A percentile compares a stretch with the other conserved stretches of the same genome.
These are phyloP conservation scores for Chenopodium berlandieri DNA, from an alignment of 148 eudicot genomes.

Conservation along the genomic window DNA sequence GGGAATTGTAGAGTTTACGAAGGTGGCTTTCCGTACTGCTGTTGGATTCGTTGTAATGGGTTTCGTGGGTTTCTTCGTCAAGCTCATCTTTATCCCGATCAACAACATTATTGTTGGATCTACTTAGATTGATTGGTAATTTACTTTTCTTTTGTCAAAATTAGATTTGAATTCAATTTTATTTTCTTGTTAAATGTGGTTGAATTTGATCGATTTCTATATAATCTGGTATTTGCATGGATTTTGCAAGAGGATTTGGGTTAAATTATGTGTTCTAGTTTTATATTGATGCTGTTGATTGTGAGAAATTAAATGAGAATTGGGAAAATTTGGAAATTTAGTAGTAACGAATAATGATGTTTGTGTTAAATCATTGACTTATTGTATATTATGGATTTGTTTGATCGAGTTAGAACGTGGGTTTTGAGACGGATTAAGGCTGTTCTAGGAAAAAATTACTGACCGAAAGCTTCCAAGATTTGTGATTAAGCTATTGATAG, in stretches of 20 bases:
- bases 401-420: not conserved
- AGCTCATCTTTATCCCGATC: conserved; percentile 65
- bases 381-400: not conserved
- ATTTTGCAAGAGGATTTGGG: not conserved
- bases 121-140: conserved; percentile 26
- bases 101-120: conserved; percentile 70
- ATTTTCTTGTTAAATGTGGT: not conserved
- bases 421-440: not conserved
- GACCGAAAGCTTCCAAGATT: too few relatives aligned
- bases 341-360: too few relatives aligned
- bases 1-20: conserved; percentile 44
- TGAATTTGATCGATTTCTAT: not conserved
- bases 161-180: too few relatives aligned
- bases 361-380: too few relatives aligned
- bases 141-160: not conserved
- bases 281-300: too few relatives aligned
- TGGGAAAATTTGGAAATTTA: not conserved
- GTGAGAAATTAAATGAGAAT: too few relatives aligned
- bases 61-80: conserved; percentile 68
- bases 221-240: not conserved
- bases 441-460: not conserved
- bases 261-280: too few relatives aligned
- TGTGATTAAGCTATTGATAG: too few relatives aligned
- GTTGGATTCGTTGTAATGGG: conserved; percentile 75
- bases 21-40: conserved; percentile 70